These are phyloP conservation scores for Plantago coronopus DNA, from an alignment of 305 asterid genomes.

Conservation along the genomic window DNA sequence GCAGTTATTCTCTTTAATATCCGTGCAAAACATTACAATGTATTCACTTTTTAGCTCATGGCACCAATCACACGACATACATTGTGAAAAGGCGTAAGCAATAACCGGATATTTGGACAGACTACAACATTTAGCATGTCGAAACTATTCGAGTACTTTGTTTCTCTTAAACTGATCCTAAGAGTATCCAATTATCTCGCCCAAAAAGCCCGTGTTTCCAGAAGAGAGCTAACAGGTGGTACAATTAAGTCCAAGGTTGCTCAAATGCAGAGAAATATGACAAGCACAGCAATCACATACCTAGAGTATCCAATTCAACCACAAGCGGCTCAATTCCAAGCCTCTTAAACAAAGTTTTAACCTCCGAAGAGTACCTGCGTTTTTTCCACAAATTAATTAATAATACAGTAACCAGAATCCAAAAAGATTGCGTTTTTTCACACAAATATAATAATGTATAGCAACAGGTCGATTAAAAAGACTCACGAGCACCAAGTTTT, in stretches of 20 bases:
- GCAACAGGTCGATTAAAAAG: background rate
- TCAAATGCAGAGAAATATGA: background rate
- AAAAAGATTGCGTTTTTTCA: background rate
- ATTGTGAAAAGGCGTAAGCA: too few relatives aligned
- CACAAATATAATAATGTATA: too few relatives aligned
- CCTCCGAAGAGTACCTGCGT: constrained; percentile 64
- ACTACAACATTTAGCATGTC: too few relatives aligned
- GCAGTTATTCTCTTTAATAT: too few relatives aligned
- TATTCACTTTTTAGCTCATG: too few relatives aligned
- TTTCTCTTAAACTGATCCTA: background rate
- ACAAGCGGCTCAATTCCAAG: constrained; percentile 56
- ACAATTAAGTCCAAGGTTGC: background rate
- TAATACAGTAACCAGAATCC: background rate
- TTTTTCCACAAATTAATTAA: background rate
- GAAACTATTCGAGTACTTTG: background rate
- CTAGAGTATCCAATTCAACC: constrained; percentile 63
- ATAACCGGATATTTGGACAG: too few relatives aligned
- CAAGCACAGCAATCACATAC: constrained; percentile 21
- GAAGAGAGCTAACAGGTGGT: background rate
- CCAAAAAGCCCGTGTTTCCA: background rate
- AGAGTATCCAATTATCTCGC: background rate
- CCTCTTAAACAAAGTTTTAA: constrained; percentile 54
- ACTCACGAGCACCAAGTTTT: constrained; percentile 66
- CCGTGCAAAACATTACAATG: too few relatives aligned
- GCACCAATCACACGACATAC: too few relatives aligned